These are phyloP conservation scores for Pythium phragmitis DNA, from an alignment of 352 stramenopile genomes.

Conservation along the genomic window DNA sequence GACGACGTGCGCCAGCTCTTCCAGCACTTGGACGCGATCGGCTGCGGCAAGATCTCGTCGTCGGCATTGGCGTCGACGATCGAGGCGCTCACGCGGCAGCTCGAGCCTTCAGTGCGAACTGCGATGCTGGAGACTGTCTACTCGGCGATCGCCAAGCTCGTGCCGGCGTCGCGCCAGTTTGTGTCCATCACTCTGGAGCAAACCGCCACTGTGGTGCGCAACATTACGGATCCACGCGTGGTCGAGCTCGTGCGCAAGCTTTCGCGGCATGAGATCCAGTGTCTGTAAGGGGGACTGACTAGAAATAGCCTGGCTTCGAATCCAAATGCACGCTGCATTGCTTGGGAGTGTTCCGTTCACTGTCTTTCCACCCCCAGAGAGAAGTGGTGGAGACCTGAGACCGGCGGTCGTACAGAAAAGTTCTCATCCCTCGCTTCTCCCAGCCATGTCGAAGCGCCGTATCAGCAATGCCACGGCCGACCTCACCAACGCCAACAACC, in stretches of 20 bases:
- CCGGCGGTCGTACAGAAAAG: not conserved
- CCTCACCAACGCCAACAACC: not conserved
- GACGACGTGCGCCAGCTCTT: constrained; percentile 37
- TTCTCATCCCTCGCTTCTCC: not conserved
- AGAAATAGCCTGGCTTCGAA: constrained; percentile 3
- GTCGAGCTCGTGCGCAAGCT: constrained; percentile 54
- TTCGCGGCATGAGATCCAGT: constrained; percentile 50
- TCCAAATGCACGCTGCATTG: not conserved
- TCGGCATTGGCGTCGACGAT: constrained; percentile 35
- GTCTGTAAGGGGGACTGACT: constrained; percentile 34
- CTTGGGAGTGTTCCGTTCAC: not conserved
- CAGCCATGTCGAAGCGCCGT: constrained; percentile 19
- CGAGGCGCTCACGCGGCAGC: constrained; percentile 45
- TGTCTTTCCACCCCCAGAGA: not conserved
- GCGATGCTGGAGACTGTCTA: not conserved
- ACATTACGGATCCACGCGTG: constrained; percentile 34
- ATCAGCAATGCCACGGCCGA: constrained; percentile 12
- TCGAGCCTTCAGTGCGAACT: constrained; percentile 15
- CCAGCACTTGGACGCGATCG: constrained; percentile 46
- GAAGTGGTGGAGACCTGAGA: too few species aligned
- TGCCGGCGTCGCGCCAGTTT: constrained; percentile 24
- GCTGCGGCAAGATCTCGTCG: constrained; percentile 52
- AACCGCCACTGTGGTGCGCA: constrained; percentile 37
- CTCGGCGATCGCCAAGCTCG: constrained; percentile 22
- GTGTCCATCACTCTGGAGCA: constrained; percentile 34